phyloP scores from a whole-genome alignment of 805 yeast species.

The Groenewaldozyma salmanticensis region DNA sequence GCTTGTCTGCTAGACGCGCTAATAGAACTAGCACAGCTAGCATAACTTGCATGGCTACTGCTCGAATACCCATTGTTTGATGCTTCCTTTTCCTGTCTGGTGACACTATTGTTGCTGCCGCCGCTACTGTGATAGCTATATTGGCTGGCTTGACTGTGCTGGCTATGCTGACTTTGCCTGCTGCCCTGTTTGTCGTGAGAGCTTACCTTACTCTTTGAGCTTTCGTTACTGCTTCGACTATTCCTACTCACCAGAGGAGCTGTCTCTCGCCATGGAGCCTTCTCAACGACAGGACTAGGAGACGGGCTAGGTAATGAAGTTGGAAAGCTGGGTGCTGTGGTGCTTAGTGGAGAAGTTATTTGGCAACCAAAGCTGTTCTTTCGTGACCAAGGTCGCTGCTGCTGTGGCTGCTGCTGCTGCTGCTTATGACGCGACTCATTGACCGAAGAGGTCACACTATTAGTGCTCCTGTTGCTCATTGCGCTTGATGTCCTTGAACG shows the following conservation, averaged over 20 bases:
- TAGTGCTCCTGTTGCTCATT: conserved; percentile 1
- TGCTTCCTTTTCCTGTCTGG: not conserved
- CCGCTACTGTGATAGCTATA: too few species aligned
- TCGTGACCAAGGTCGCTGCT: not conserved
- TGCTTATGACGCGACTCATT: too few species aligned
- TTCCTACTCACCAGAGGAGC: too few species aligned
- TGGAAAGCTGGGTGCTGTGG: not conserved
- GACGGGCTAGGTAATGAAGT: not conserved
- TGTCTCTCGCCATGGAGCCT: too few species aligned
- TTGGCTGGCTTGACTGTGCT: too few species aligned
- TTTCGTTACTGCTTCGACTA: too few species aligned
- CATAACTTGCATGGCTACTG: not conserved
- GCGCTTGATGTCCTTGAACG: conserved; percentile 4
- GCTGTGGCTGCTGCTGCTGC: not conserved
- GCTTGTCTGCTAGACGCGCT: too few species aligned
- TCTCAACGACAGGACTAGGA: not conserved
- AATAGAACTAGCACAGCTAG: not conserved
- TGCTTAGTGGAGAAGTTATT: not conserved
- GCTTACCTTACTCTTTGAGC: too few species aligned
- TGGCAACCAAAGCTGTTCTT: not conserved
- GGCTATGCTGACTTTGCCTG: too few species aligned
- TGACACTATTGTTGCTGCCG: too few species aligned
- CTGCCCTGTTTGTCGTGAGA: too few species aligned
- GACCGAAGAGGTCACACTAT: not conserved
- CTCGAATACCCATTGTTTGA: not conserved